Base-by-base conservation (phyloP, 1,284 basidiomycete species). In the Amylostereum chailletii region DNA sequence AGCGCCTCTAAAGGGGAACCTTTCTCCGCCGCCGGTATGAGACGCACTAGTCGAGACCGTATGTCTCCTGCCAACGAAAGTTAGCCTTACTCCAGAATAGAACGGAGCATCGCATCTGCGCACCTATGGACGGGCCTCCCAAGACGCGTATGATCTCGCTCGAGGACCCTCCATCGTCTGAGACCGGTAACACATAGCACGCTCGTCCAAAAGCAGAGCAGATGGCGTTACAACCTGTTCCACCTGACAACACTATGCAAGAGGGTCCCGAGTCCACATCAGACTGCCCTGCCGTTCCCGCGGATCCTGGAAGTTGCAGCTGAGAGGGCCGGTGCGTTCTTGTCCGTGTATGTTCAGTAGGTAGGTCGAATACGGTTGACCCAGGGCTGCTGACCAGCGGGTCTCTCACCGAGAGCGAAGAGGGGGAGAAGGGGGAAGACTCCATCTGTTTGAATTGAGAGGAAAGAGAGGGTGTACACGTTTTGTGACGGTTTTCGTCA, bases 91-190 rank as follows among this genome's bases (percentile, higher is more conserved):
- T 19, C 19, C 19, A 19, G 19, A 19, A 19, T 19, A 19, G 19
- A 19, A 19, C 19, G 19, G 19, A 19, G 19, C 19, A 19, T 19
- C 19, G 19, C 19, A 51, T 10, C 6, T 52, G 54, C 60, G 42
- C 53, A 86, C 88, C 86, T 55, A 90, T 80, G 11, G 88, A 90
- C 27, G 88, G 88, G 3, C 87, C 88, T 26, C 87, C 88, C 26
- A 91, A 68, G 9, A 90, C 88, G 40, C 88, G 79, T 49, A 90
- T 90, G 48, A 90, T 90, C 68, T 90, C 87, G 57, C 84, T 86
- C 2, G 86, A 90, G 10, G 86, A 89, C 47, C 88, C 89, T 9
- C 89, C 90, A 60, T 93, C 88, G 62, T 93, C 90, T 4, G 89
- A 92, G 42, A 93, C 86, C 33, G 88, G 88, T 27, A 90, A 70